These are phyloP conservation scores for Phialocephala subalpina DNA, from an alignment of 2,329 filamentous ascomycete species.

Conservation along the genomic window DNA sequence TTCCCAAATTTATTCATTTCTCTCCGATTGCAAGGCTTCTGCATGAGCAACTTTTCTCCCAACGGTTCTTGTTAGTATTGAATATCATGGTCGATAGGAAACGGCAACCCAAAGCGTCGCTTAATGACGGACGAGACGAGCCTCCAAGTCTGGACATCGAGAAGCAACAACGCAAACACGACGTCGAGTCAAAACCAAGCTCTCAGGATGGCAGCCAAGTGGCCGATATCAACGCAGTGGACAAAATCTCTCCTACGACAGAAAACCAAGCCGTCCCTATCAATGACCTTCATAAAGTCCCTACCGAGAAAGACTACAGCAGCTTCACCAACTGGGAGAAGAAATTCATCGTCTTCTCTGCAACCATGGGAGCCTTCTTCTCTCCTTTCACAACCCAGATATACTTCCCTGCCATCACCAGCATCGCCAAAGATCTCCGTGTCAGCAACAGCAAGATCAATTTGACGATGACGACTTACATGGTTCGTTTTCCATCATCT, in stretches of 20 bases:
- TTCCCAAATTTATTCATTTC: background rate
- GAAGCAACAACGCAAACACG: background rate
- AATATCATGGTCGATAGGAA: background rate
- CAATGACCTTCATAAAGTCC: background rate
- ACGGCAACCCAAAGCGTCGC: background rate
- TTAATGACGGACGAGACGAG: background rate
- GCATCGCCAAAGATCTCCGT: conserved; percentile 55
- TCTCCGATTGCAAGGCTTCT: background rate
- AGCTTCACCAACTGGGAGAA: conserved; percentile 28
- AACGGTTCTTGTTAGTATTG: background rate
- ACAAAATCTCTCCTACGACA: background rate
- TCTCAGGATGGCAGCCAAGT: background rate
- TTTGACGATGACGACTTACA: conserved; percentile 49
- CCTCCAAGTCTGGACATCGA: background rate
- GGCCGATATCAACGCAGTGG: background rate
- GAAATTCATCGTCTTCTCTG: conserved; percentile 54
- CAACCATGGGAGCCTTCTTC: conserved; percentile 59
- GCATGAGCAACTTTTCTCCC: background rate
- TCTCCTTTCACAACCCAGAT: conserved; percentile 64
- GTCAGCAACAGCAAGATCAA: conserved; percentile 50
- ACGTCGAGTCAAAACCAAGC: background rate
- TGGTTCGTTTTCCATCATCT: conserved; percentile 37
- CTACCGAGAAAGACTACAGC: conserved; percentile 23
- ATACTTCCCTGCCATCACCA: conserved; percentile 61
- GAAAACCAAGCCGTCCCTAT: background rate